Conservation (phyloP, 208 protist genomes). For the Novymonas esmeraldas region DNA sequence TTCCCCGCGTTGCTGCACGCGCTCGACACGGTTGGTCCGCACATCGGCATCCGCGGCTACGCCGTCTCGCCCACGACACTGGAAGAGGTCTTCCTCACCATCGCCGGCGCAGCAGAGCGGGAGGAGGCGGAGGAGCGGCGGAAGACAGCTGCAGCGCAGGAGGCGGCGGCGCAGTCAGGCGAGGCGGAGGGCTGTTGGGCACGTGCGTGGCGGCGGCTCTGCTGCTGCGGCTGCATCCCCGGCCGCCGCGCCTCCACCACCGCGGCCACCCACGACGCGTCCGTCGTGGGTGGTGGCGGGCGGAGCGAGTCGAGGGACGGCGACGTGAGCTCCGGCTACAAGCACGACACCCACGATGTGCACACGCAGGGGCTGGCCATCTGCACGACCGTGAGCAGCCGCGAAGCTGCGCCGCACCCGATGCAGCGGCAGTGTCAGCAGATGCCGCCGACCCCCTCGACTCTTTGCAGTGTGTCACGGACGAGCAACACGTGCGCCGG, state of each 20-base stretch:
- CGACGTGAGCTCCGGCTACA: not conserved
- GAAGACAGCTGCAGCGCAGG: not conserved
- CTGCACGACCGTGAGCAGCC: not conserved
- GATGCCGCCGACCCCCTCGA: not conserved
- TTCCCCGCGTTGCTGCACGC: constrained; percentile 42
- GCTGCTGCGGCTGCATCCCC: not conserved
- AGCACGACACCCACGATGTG: not conserved
- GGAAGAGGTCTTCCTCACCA: constrained; percentile 81
- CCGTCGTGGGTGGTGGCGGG: not conserved
- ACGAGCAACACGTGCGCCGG: too few species aligned
- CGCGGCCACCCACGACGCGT: not conserved
- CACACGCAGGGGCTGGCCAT: not conserved
- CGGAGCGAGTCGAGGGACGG: not conserved
- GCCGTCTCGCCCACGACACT: constrained; percentile 64
- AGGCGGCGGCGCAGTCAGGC: not conserved
- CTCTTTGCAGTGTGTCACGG: too few species aligned
- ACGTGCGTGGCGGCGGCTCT: not conserved
- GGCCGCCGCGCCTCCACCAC: not conserved
- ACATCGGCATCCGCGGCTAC: constrained; percentile 48
- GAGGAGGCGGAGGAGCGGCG: not conserved
- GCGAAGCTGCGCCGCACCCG: not conserved
- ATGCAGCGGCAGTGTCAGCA: not conserved
- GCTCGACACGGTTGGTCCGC: constrained; percentile 33
- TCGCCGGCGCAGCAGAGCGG: constrained; percentile 29
- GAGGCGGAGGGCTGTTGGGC: not conserved